Base-by-base conservation (phyloP, 257 asterid species). In the Sherardia arvensis region DNA sequence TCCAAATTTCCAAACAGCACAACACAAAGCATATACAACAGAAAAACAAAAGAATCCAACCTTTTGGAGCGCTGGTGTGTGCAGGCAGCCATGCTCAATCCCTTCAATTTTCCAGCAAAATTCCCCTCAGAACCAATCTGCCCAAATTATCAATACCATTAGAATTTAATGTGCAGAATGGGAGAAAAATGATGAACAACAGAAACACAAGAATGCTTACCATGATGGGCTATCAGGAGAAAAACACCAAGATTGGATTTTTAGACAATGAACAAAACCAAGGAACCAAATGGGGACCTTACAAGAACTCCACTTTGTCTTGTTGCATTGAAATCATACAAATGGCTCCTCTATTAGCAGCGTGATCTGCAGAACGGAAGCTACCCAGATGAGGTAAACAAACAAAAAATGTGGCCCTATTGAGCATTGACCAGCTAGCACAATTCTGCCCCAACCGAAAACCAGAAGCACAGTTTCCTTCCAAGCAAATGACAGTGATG, bases 51-150 rank as follows among this genome's bases (percentile, higher is more conserved):
- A 21, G 20, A 71, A 80, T 70, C 48, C 45, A 72, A 91, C 98
- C 97, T 90, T 72, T 77, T 81, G 34, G 96, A 88, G 61, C 91
- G 96, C 58, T 76, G 78, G 81, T 91, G 95, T 45, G 66, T 66
- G 67, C 60, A 61, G 26, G 77, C 40, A 29, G 70, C 55, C 51
- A 71, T 59, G 59, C 66, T 79, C 66, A 73, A 68, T 57, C 38
- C 79, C 54, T 73, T 76, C 67, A 77, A 78, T 71, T 73, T 76
- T 72, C 86, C 67, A 36, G 71, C 77, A 73, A 72, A 73, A 83
- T 71, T 72, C 73, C 85, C 84, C 76, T 86, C 91, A 66, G 76
- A 76, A 59, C 78, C 87, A 94, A 88, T 88, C 77, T 82, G 86
- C 84, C 87, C 79, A 75, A 62, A 69, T 57, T 20, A 21, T 36